phyloP scores from a whole-genome alignment of 805 yeast genomes.

The Helenozyma baotianmanensis region DNA sequence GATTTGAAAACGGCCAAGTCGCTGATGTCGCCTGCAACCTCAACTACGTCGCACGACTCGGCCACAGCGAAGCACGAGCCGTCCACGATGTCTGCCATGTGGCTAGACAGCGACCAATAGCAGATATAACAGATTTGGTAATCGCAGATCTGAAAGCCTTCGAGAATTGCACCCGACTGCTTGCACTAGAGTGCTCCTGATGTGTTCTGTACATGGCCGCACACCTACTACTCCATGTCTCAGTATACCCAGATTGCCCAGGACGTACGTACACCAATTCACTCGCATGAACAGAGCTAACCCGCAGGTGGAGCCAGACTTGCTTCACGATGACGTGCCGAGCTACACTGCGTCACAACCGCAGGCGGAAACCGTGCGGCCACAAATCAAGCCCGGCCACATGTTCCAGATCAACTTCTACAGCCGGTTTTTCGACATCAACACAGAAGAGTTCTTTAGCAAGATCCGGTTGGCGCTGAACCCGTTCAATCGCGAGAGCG shows the following conservation, averaged over 20 bases:
- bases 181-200: no score
- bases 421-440: conserved; percentile 64
- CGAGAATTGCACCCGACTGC: no score
- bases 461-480: conserved; percentile 56
- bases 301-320: conserved; percentile 15
- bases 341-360: conserved; percentile 4
- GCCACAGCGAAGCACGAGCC: no score
- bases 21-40: no score
- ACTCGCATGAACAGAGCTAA: neutral
- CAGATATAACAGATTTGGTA: no score
- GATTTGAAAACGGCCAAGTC: neutral
- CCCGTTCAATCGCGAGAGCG: conserved; percentile 37
- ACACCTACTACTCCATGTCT: conserved; percentile 2
- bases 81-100: no score
- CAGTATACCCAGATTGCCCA: neutral
- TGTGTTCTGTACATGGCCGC: no score
- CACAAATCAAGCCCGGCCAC: conserved; percentile 1
- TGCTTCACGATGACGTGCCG: conserved; percentile 19
- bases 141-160: no score
- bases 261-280: neutral
- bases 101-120: no score
- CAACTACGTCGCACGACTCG: no score
- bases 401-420: conserved; percentile 56
- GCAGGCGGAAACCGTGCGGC: conserved; percentile 1
- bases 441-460: conserved; percentile 53